Base-by-base conservation (phyloP, 441 rosid species). In the Codiaeum variegatum region DNA sequence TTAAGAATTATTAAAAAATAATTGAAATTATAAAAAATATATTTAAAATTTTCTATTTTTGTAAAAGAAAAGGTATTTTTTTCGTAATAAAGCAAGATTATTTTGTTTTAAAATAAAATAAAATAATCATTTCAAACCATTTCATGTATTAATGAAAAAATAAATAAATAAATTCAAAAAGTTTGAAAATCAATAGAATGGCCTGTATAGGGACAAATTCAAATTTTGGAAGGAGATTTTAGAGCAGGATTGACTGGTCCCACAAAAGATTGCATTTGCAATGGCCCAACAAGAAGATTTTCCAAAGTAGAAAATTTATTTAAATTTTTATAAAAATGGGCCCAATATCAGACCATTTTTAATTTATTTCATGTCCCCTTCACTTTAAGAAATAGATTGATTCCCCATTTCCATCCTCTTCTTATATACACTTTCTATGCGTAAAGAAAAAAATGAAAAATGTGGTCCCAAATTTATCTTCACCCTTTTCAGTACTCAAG, bases 201-300 rank as follows among this genome's bases (percentile, higher is more conserved):
- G 44, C 18, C 11, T 1, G 62, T 56, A 36, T 36, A 38, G 73
- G 74, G 76, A 73, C 71, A 71, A 76, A 82, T 79, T 76, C 75
- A 76, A 72, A 76, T 70, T 64, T 56, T 23, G 54, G 74, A 23
- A 0, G 61, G 73, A 55, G 54, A 75, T 64, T 73, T 76, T 51
- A 10, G 70, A 26, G 70, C 63, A 63, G 60, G 55, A 21, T 66
- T 24, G 16, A 5, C 34, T 18, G 74, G 63, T 2, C 83, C 81
- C 75, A 8, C 67, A 59, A 60, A 68, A 77, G 77, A 77, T 77
- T 73, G 63, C 65, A 49, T 62, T 65, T 9, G 0, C 7, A 0
- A 1, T 52, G 78, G 44, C 49, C 82, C 83, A 72, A 75, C 75
- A 40, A 46, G 40, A 78, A 72, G 78, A 72, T 76, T 64, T 62